These are phyloP conservation scores for Gremmenia infestans DNA, from an alignment of 2,329 filamentous ascomycete genomes.

Conservation along the genomic window DNA sequence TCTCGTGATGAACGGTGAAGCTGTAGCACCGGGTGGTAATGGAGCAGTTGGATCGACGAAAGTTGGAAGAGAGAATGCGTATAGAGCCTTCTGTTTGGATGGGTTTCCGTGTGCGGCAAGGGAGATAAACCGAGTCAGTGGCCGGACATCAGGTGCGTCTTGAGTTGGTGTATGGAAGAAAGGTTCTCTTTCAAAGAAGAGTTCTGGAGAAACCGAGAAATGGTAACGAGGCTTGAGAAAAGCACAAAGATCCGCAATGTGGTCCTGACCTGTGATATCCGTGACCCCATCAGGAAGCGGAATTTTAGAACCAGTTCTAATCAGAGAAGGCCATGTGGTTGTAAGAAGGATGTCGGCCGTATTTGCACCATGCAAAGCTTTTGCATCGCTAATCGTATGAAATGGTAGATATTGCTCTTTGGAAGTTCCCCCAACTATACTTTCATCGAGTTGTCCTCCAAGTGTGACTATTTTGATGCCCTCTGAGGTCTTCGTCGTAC, in stretches of 20 bases:
- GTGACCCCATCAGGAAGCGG: constrained; percentile 48
- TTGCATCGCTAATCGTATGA: constrained; percentile 73
- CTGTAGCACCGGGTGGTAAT: constrained; percentile 66
- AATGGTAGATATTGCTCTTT: constrained; percentile 71
- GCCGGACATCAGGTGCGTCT: constrained; percentile 48
- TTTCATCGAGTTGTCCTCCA: constrained; percentile 65
- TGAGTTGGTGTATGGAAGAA: constrained; percentile 66
- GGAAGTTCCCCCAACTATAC: constrained; percentile 56
- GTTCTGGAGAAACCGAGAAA: constrained; percentile 61
- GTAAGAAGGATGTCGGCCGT: constrained; percentile 84
- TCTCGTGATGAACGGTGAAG: constrained; percentile 61
- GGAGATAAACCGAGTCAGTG: constrained; percentile 84
- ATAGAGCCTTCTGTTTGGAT: constrained; percentile 74
- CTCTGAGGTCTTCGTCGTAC: constrained; percentile 82
- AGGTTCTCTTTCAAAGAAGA: constrained; percentile 82
- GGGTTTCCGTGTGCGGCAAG: constrained; percentile 73
- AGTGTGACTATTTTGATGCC: constrained; percentile 83
- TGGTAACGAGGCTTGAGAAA: constrained; percentile 88
- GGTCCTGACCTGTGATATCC: constrained; percentile 52
- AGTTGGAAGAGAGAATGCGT: constrained; percentile 69
- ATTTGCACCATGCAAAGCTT: constrained; percentile 68
- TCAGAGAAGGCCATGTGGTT: constrained; percentile 72
- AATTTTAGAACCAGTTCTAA: constrained; percentile 65
- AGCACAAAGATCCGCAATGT: constrained; percentile 73
- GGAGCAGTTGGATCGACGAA: constrained; percentile 53